phyloP scores from a whole-genome alignment of 768 basidiomycete species.

The Amanita brunnescens region DNA sequence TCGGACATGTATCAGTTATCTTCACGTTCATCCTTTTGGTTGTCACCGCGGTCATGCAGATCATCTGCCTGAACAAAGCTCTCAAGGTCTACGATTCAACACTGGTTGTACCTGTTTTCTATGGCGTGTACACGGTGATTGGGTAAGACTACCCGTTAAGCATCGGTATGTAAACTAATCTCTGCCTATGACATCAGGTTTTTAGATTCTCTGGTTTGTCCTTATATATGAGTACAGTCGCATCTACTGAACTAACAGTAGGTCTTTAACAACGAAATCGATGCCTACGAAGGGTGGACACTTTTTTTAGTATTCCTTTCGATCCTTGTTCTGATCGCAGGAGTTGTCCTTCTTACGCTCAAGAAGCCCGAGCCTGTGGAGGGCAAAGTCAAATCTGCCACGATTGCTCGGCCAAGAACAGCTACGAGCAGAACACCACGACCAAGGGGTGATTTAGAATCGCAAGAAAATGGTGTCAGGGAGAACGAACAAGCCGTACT shows the following conservation, averaged over 20 bases:
- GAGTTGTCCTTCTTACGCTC: conserved; percentile 89
- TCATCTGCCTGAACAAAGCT: conserved; percentile 85
- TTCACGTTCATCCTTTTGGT: conserved; percentile 63
- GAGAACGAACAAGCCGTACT: conserved; percentile 35
- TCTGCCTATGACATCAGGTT: conserved; percentile 23
- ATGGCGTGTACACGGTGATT: conserved; percentile 82
- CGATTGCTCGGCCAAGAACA: conserved; percentile 21
- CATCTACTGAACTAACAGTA: conserved; percentile 8
- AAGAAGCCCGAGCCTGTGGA: conserved; percentile 69
- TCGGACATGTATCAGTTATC: conserved; percentile 73
- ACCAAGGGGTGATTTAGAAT: conserved; percentile 3
- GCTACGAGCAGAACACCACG: conserved; percentile 8
- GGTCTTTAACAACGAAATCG: conserved; percentile 81
- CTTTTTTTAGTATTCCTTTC: conserved; percentile 84
- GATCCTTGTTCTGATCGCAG: conserved; percentile 78
- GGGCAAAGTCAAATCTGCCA: conserved; percentile 24
- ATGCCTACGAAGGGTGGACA: conserved; percentile 81
- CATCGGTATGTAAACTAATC: neutral
- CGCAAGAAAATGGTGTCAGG: conserved; percentile 28
- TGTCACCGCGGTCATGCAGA: conserved; percentile 79
- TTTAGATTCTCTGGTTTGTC: conserved; percentile 31
- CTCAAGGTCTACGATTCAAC: conserved; percentile 88
- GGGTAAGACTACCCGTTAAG: conserved; percentile 39
- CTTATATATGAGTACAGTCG: neutral
- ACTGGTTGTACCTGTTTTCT: conserved; percentile 90